phyloP scores from a whole-genome alignment of 2,329 filamentous ascomycete species.

The Colletotrichum caudatum region DNA sequence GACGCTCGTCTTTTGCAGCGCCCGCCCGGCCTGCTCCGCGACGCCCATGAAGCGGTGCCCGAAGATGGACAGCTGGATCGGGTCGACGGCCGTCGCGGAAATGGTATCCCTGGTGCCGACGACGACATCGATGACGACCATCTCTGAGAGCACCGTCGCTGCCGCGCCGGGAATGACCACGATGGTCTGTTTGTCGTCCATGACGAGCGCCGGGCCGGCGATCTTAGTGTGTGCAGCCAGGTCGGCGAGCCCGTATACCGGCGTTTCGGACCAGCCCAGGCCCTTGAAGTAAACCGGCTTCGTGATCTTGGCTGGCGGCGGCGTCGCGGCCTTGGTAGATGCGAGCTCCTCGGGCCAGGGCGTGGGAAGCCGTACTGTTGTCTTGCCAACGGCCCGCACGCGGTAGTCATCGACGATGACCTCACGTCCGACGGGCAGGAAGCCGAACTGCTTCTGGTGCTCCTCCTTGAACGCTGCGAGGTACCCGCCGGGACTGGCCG shows the following conservation, averaged over 20 bases:
- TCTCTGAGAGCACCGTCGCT: slow-evolving; percentile 57
- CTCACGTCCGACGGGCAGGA: slow-evolving; percentile 51
- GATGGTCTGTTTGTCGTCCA: slow-evolving; percentile 77
- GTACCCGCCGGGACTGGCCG: slow-evolving; percentile 42
- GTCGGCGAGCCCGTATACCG: slow-evolving; percentile 75
- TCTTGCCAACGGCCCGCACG: slow-evolving; percentile 53
- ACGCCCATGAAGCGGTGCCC: slow-evolving; percentile 87
- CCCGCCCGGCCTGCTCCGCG: slow-evolving; percentile 85
- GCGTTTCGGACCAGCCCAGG: slow-evolving; percentile 60
- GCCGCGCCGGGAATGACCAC: slow-evolving; percentile 73
- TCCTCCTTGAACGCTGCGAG: slow-evolving; percentile 52
- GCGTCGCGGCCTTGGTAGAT: slow-evolving; percentile 3
- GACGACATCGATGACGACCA: slow-evolving; percentile 57
- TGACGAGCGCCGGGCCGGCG: slow-evolving; percentile 74
- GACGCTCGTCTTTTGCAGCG: slow-evolving; percentile 83
- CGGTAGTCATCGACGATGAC: slow-evolving; percentile 59
- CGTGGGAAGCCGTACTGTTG: slow-evolving; percentile 25
- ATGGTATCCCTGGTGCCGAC: slow-evolving; percentile 35
- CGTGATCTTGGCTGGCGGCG: slow-evolving; percentile 24
- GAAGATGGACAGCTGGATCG: slow-evolving; percentile 81
- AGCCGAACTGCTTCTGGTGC: slow-evolving; percentile 58
- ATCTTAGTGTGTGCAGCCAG: slow-evolving; percentile 71
- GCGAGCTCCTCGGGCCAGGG: slow-evolving; percentile 33
- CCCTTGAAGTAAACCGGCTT: slow-evolving; percentile 43
- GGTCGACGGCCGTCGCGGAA: slow-evolving; percentile 62